These are phyloP conservation scores for Coleophoma cylindrospora DNA, from an alignment of 2,329 filamentous ascomycete species.

Conservation along the genomic window DNA sequence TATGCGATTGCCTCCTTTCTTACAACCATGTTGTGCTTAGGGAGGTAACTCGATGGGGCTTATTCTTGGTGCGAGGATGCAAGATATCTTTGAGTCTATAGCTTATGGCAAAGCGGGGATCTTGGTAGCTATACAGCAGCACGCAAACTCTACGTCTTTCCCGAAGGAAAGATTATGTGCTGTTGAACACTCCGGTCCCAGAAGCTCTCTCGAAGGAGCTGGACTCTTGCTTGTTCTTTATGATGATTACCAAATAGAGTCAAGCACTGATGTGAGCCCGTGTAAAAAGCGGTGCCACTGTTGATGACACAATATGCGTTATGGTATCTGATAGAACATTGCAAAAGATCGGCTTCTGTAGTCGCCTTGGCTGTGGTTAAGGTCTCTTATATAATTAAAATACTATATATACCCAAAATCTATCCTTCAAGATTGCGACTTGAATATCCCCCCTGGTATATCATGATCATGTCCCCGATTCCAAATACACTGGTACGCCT, in stretches of 20 bases:
- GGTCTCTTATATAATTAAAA: too few relatives aligned
- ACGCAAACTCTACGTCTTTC: conserved; percentile 22
- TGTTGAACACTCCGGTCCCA: conserved; percentile 26
- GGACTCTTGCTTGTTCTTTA: conserved; percentile 53
- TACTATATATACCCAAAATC: too few relatives aligned
- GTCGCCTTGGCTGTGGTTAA: too few relatives aligned
- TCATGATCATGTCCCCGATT: too few relatives aligned
- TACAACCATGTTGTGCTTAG: conserved; percentile 24
- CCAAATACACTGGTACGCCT: too few relatives aligned
- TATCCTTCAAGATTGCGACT: too few relatives aligned
- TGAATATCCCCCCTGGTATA: too few relatives aligned
- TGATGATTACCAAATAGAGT: conserved; percentile 99
- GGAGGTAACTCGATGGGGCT: conserved; percentile 99
- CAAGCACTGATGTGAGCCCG: conserved; percentile 80
- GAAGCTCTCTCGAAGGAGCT: conserved; percentile 67
- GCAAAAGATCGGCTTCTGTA: neutral
- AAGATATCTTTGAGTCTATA: conserved; percentile 39
- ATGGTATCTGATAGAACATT: conserved; percentile 42
- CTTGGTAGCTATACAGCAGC: conserved; percentile 11
- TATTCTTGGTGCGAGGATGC: conserved; percentile 99
- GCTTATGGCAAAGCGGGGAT: conserved; percentile 47
- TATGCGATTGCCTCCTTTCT: conserved; percentile 83
- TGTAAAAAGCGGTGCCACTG: conserved; percentile 29
- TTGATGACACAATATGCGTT: conserved; percentile 44
- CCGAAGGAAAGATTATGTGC: conserved; percentile 29